Conservation (phyloP, 495 filamentous ascomycete species). For the Trichodelitschia bisporula region DNA sequence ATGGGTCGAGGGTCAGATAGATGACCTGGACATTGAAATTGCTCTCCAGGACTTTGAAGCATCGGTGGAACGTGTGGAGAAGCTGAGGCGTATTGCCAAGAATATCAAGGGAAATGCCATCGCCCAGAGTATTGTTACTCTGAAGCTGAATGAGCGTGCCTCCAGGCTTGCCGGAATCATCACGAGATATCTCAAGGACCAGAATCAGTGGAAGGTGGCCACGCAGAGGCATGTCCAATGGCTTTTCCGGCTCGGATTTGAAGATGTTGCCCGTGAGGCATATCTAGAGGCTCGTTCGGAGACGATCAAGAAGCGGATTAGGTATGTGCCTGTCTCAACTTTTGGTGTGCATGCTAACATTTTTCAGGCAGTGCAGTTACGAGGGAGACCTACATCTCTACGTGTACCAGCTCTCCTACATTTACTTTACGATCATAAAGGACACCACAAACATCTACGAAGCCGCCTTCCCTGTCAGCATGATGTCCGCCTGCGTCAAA, state of each 20-base stretch:
- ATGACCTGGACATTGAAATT: constrained; percentile 89
- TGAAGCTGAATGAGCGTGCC: constrained; percentile 74
- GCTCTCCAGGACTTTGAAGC: constrained; percentile 76
- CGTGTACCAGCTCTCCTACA: constrained; percentile 86
- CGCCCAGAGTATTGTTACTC: constrained; percentile 68
- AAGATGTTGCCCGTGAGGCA: constrained; percentile 66
- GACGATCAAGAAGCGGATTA: constrained; percentile 53
- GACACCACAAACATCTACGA: constrained; percentile 80
- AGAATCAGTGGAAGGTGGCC: constrained; percentile 41
- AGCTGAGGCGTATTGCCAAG: constrained; percentile 50
- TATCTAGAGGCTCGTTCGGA: constrained; percentile 58
- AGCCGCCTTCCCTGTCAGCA: constrained; percentile 58
- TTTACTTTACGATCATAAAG: constrained; percentile 82
- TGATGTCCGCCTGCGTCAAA: constrained; percentile 80
- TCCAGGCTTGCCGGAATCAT: constrained; percentile 50
- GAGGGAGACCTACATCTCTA: constrained; percentile 79
- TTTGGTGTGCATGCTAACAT: constrained; percentile 11
- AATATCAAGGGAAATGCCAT: constrained; percentile 61
- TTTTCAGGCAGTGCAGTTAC: constrained; percentile 61
- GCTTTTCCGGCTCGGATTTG: constrained; percentile 67
- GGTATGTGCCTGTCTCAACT: constrained; percentile 26
- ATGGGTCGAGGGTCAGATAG: constrained; percentile 85
- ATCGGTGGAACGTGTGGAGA: constrained; percentile 59
- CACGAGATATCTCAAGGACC: constrained; percentile 45
- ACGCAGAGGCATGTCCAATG: constrained; percentile 55